A percentile compares a stretch with the other conserved stretches of the same genome.
Evolutionary conservation across 2,329 filamentous ascomycete genomes (phyloP).

Genomic region (Colletotrichum orchidophilum): DNA sequence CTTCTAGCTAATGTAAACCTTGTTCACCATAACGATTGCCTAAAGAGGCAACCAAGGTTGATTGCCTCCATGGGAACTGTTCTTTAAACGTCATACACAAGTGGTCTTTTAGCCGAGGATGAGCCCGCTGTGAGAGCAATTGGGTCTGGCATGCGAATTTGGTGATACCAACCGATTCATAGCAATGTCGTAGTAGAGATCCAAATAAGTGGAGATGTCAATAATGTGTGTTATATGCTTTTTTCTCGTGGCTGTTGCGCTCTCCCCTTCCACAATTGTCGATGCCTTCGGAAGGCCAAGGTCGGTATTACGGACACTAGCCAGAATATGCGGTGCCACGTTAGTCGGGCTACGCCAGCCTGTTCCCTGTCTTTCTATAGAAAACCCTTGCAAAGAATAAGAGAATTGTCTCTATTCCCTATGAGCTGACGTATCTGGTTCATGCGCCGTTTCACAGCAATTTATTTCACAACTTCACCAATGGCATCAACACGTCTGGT

Average conservation of each 20-base stretch:
- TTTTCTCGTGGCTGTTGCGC: background rate
- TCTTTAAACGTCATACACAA: background rate
- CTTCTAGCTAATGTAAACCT: background rate
- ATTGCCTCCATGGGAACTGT: background rate
- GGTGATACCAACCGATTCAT: background rate
- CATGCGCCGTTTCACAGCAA: background rate
- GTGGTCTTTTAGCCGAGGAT: background rate
- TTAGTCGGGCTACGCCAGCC: background rate
- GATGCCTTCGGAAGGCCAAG: background rate
- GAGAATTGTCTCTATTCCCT: background rate
- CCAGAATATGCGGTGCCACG: background rate
- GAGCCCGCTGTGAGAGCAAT: background rate
- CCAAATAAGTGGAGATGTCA: background rate
- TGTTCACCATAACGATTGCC: background rate
- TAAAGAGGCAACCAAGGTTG: background rate
- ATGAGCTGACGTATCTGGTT: background rate
- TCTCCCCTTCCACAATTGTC: background rate
- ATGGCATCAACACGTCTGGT: background rate
- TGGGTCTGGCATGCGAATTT: fast-evolving
- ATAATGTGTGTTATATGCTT: background rate
- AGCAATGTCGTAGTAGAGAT: background rate
- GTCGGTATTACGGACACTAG: background rate
- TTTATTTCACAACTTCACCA: background rate
- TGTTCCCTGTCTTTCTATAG: background rate
- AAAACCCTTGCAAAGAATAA: background rate